Evolutionary conservation across 371 early-diverging fungal species (phyloP), one percentile per base, ranked within the genome.

Genomic region (Nematocida major): DNA sequence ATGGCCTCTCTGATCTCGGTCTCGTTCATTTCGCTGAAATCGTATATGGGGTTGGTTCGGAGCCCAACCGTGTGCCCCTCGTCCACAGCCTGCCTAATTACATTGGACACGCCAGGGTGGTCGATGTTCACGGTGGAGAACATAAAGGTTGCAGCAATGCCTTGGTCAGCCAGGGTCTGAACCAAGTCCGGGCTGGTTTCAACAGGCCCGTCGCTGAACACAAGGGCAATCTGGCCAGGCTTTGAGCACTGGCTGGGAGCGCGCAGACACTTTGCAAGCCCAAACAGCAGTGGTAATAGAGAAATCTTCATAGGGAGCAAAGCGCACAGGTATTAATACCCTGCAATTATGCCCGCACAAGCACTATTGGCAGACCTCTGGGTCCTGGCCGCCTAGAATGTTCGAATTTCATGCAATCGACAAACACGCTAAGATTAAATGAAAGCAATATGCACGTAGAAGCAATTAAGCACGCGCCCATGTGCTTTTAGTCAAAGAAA

Each of bases 51-150:
- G 59, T 79, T 82, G 1, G 78, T 42, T 32, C 85, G 73, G 18
- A 85, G 57, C 40, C 83, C 85, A 9, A 85, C 79, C n/a, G 50
- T 67, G 62, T 85, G 82, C 9, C 81, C 82, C 9, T 82, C 81
- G 5, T 83, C 78, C 20, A 53, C 59, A 20, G 81, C 81, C 57
- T 67, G 30, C 26, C 59, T 53, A 20, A 79, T 69, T 4, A 80
- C 38, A 2, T 54, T 49, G n/a, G 47, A 11, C 7, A 81, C 67
- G 24, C 66, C 67, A 15, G 39, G 9, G 39, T 68, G 50, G 24
- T 40, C 62, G 15, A 79, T 76, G 49, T 59, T 73, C 26, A 67
- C 63, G 9, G 79, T 80, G 34, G 54, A 69, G 63, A 83, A 83
- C 47, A 80, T 79, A 42, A 83, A 83, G 9, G 81, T 81, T 9